These are phyloP conservation scores for Trypanosoma congolense DNA, from an alignment of 208 protist species.

Conservation along the genomic window DNA sequence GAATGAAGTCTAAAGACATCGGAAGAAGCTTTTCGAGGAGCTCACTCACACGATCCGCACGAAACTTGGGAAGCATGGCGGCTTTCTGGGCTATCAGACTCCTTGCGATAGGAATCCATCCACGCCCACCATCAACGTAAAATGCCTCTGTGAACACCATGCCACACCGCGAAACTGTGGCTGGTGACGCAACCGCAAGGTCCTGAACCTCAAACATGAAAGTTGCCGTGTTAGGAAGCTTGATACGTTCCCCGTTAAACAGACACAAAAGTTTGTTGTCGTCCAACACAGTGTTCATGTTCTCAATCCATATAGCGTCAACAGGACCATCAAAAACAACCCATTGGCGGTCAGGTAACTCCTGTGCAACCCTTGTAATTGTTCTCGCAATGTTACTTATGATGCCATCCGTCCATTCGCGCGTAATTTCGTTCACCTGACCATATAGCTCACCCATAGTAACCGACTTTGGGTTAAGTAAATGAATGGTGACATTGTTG, in stretches of 20 bases:
- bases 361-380: conserved; percentile 71
- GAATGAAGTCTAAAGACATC: conserved; percentile 83
- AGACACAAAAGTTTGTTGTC: conserved; percentile 98
- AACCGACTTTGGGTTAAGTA: conserved; percentile 95
- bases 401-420: conserved; percentile 96
- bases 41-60: conserved; percentile 61
- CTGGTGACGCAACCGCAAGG: conserved; percentile 95
- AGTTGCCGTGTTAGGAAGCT: conserved; percentile 87
- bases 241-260: conserved; percentile 96
- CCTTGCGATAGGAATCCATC: conserved; percentile 81
- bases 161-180: conserved; percentile 98
- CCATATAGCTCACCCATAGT: conserved; percentile 97
- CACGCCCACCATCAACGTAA: conserved; percentile 85
- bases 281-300: conserved; percentile 99
- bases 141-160: conserved; percentile 97
- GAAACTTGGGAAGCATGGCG: conserved; percentile 34
- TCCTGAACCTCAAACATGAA: conserved; percentile 99
- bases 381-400: conserved; percentile 91
- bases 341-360: conserved; percentile 88
- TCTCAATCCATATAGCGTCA: conserved; percentile 99
- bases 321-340: conserved; percentile 98
- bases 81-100: conserved; percentile 59
- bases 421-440: conserved; percentile 93
- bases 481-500: conserved; percentile 74
- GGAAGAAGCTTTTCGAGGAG: conserved; percentile 73